A percentile compares a stretch with the other conserved stretches of the same genome.
phyloP scores from a whole-genome alignment of 2,329 filamentous ascomycete genomes.

The Monosporascus sp. region DNA sequence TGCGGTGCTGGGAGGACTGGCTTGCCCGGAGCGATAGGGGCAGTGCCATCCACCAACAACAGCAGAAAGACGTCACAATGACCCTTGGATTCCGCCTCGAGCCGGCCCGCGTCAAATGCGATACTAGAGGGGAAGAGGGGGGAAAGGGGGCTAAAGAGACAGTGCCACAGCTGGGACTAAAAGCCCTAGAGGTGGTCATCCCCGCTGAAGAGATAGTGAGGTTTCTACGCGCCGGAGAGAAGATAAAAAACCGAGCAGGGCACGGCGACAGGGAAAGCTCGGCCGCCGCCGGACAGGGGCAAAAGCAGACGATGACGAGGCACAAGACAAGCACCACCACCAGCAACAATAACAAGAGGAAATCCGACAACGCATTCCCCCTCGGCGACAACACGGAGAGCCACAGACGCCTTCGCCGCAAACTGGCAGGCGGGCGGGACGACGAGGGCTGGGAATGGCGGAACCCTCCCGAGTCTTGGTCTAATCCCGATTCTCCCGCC shows the following conservation, averaged over 20 bases:
- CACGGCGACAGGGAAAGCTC: not conserved
- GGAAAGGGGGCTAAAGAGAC: not conserved
- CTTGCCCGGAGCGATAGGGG: slow-evolving; percentile 32
- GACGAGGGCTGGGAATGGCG: slow-evolving; percentile 52
- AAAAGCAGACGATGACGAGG: too few species aligned
- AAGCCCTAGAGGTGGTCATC: slow-evolving; percentile 47
- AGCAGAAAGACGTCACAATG: slow-evolving; percentile 42
- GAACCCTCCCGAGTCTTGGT: not conserved
- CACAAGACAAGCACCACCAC: not conserved
- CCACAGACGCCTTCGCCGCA: slow-evolving; percentile 32
- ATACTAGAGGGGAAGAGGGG: slow-evolving; percentile 3
- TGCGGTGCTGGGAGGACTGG: slow-evolving; percentile 48
- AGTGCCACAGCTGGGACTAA: slow-evolving; percentile 26
- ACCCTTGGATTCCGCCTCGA: slow-evolving; percentile 46
- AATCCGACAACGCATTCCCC: slow-evolving; percentile 15
- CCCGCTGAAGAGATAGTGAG: slow-evolving; percentile 40
- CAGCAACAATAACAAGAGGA: slow-evolving; percentile 6
- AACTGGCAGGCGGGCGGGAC: slow-evolving; percentile 38
- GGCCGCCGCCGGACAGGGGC: too few species aligned
- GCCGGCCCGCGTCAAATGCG: slow-evolving; percentile 10
- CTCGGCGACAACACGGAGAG: slow-evolving; percentile 20
- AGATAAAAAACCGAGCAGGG: slow-evolving; percentile 2
- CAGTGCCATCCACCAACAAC: slow-evolving; percentile 17
- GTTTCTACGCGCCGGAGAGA: slow-evolving; percentile 38
- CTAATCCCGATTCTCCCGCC: too few species aligned